Conservation (phyloP, 768 basidiomycete genomes). For the Pleurotus eryngii region DNA sequence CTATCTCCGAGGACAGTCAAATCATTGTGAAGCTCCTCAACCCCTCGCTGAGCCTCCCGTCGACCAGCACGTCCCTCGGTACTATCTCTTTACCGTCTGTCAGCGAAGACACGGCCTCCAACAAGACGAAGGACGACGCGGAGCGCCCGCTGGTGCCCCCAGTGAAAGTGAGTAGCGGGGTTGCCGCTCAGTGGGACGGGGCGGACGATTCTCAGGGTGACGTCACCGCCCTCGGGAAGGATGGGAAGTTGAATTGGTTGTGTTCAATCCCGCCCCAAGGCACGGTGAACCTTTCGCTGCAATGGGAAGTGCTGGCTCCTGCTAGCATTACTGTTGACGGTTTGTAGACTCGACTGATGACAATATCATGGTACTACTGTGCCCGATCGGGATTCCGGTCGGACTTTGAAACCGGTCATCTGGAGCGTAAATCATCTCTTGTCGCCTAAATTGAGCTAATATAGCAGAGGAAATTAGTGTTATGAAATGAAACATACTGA, state of each 20-base stretch:
- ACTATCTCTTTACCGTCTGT: not conserved
- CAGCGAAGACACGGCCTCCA: not conserved
- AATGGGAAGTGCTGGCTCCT: slow-evolving; percentile 9
- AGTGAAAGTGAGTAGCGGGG: slow-evolving; percentile 10
- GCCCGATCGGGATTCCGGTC: no score
- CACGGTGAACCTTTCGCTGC: slow-evolving; percentile 23
- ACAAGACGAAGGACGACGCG: not conserved
- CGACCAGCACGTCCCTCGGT: not conserved
- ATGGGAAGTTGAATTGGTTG: slow-evolving; percentile 32
- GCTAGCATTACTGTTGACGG: slow-evolving; percentile 2
- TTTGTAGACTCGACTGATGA: not conserved
- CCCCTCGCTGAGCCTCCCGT: not conserved
- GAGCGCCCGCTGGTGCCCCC: not conserved
- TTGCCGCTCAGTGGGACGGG: slow-evolving; percentile 37
- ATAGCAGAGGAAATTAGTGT: no score
- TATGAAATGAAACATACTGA: no score
- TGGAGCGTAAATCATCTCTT: no score
- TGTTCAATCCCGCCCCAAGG: slow-evolving; percentile 27
- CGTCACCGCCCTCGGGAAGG: slow-evolving; percentile 17
- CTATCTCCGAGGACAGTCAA: slow-evolving; percentile 8
- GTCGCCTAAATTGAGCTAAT: no score
- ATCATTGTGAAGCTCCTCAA: not conserved
- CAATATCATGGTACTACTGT: no score
- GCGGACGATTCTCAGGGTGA: slow-evolving; percentile 26
- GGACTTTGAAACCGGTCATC: no score